phyloP scores from a whole-genome alignment of 1,139 yeast genomes.

The Candida sojae region DNA sequence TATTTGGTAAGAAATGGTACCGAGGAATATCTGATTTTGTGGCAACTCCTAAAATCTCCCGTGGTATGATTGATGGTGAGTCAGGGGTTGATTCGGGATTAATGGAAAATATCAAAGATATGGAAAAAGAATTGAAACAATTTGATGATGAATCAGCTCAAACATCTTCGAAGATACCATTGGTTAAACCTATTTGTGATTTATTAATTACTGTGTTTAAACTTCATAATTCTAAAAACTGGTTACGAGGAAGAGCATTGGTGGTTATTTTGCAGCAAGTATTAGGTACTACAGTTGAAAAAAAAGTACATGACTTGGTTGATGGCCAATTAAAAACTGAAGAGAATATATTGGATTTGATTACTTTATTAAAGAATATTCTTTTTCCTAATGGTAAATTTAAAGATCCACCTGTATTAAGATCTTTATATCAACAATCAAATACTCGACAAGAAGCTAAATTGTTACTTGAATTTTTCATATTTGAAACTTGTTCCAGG shows the following conservation, averaged over 20 bases:
- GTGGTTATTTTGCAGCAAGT: constrained; percentile 81
- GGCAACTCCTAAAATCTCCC: constrained; percentile 12
- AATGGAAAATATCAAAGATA: constrained; percentile 37
- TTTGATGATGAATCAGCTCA: constrained; percentile 32
- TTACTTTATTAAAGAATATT: constrained; percentile 43
- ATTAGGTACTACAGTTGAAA: constrained; percentile 86
- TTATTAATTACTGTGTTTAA: constrained; percentile 71
- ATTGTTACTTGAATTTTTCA: constrained; percentile 53
- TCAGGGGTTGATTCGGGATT: constrained; percentile 12
- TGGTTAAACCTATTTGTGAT: constrained; percentile 84
- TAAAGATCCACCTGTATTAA: constrained; percentile 41
- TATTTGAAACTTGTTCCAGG: constrained; percentile 69
- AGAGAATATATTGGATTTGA: constrained; percentile 47
- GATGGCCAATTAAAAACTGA: constrained; percentile 41
- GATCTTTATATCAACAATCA: constrained; percentile 55
- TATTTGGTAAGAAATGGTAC: constrained; percentile 46
- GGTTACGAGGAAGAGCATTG: constrained; percentile 86
- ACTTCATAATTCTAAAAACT: constrained; percentile 61
- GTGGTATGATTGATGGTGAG: not conserved
- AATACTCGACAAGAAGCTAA: constrained; percentile 61
- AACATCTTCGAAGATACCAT: constrained; percentile 25
- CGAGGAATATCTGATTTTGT: constrained; percentile 37
- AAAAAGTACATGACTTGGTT: constrained; percentile 52
- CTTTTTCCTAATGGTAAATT: constrained; percentile 71
- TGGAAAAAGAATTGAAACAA: constrained; percentile 44